Conservation (phyloP, 1,284 basidiomycete genomes). For the Pseudozyma pruni region DNA sequence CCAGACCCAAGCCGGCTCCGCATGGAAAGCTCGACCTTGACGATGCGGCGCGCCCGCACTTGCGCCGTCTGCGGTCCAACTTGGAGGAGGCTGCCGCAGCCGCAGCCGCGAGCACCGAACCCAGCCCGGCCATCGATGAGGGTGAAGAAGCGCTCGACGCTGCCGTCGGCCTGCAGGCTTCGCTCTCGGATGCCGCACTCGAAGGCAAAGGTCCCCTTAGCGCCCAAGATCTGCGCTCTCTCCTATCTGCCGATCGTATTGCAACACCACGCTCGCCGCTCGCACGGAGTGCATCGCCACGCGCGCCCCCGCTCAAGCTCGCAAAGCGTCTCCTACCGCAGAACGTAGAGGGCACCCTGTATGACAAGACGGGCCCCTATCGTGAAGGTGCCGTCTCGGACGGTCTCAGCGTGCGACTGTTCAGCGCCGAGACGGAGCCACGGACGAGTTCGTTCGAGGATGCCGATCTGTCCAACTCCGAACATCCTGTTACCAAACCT, state of each 20-base stretch:
- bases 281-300: constrained; percentile 17
- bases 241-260: constrained; percentile 8
- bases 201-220: constrained; percentile 42
- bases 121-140: constrained; percentile 6
- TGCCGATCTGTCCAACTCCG: constrained; percentile 33
- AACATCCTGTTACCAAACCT: constrained; percentile 42
- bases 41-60: constrained; percentile 31
- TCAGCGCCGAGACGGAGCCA: constrained; percentile 32
- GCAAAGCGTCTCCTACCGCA: constrained; percentile 51
- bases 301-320: constrained; percentile 49
- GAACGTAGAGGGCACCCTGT: constrained; percentile 63
- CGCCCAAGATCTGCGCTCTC: constrained; percentile 24
- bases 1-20: constrained; percentile 11
- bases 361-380: constrained; percentile 62
- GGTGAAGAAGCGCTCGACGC: constrained; percentile 18
- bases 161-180: constrained; percentile 21
- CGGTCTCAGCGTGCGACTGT: constrained; percentile 64
- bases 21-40: constrained; percentile 36
- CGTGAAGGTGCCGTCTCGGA: constrained; percentile 62
- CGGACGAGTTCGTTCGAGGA: constrained; percentile 36
- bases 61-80: constrained; percentile 37
- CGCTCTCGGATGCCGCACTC: constrained; percentile 34
- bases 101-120: constrained; percentile 40
- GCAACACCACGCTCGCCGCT: constrained; percentile 10
- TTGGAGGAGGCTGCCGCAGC: constrained; percentile 52